Evolutionary conservation across 208 protist genomes (phyloP), one percentile per base, ranked within the genome.

Genomic region (Crithidia brevicula): DNA sequence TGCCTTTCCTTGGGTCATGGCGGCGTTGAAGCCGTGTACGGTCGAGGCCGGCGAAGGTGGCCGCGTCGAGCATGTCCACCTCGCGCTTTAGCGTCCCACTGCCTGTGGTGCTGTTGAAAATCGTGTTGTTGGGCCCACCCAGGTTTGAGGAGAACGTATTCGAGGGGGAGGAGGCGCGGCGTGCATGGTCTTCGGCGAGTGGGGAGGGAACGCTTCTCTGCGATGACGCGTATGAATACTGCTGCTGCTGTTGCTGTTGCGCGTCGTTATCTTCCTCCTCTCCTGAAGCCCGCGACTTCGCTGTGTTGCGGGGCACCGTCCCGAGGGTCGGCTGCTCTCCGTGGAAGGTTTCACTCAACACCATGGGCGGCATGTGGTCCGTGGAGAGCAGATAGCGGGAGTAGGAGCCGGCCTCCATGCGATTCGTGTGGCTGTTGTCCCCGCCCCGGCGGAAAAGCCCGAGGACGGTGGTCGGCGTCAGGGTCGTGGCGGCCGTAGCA

Each of bases 341-440:
- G 45, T 82, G 59, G 66, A 92, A 92, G 31, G 67, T 86, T 36
- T 43, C 58, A 13, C 74, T 58, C 23, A 79, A 62, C 33, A 76
- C 66, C 30, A 63, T 42, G 23, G 65, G 36, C 6, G 72, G 57
- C 61, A 88, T 67, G 68, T 79, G 40, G 33, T 77, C 77, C 11
- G 79, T 81, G 11, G 79, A 77, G 40, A 82, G 65, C n/a, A 92
- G 66, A 51, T 83, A 89, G 59, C 86, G 86, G 4, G 86, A 92
- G 76, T 92, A 92, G 57, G 71, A 82, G 15, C 86, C 86, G 36
- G 72, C 54, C 27, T 77, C 74, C 86, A 92, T 92, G 42, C 86
- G 79, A 68, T 92, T 92, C n/a, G 75, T 71, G 62, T 89, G 86
- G 49, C 82, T 92, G 75, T 92, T 92, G 61, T 89, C 81, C 18